Percentiles rank a stretch among this genome's conserved stretches.
These are phyloP conservation scores for Backusella morwellensis DNA, from an alignment of 192 early-diverging fungal species.

Conservation along the genomic window DNA sequence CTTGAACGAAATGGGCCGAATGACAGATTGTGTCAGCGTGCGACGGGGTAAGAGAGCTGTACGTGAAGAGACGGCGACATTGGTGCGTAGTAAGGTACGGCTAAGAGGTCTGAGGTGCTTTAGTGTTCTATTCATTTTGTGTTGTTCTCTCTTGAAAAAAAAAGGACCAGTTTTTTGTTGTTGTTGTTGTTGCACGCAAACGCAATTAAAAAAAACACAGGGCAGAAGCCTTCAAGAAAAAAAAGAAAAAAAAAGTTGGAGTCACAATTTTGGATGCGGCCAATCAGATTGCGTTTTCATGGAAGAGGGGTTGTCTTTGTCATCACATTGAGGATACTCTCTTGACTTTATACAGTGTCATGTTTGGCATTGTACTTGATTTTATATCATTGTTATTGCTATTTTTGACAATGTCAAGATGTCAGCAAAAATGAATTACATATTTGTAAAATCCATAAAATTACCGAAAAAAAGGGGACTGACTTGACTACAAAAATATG, in stretches of 20 bases:
- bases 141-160: not conserved
- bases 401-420: too few species aligned
- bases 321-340: not conserved
- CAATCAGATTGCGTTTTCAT: not conserved
- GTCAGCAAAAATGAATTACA: too few species aligned
- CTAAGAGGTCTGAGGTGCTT: not conserved
- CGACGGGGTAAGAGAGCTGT: not conserved
- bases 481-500: too few species aligned
- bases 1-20: slow-evolving; percentile 33
- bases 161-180: not conserved
- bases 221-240: too few species aligned
- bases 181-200: too few species aligned
- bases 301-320: not conserved
- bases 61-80: not conserved
- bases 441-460: too few species aligned
- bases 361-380: too few species aligned
- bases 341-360: too few species aligned
- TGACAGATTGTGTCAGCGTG: slow-evolving; percentile 1
- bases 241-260: not conserved
- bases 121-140: slow-evolving; percentile 8
- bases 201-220: too few species aligned
- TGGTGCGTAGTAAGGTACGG: not conserved
- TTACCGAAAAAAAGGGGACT: too few species aligned
- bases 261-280: not conserved
- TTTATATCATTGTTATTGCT: too few species aligned